Conservation (phyloP, 2,329 filamentous ascomycete genomes). For the Fusarium tjaetaba region DNA sequence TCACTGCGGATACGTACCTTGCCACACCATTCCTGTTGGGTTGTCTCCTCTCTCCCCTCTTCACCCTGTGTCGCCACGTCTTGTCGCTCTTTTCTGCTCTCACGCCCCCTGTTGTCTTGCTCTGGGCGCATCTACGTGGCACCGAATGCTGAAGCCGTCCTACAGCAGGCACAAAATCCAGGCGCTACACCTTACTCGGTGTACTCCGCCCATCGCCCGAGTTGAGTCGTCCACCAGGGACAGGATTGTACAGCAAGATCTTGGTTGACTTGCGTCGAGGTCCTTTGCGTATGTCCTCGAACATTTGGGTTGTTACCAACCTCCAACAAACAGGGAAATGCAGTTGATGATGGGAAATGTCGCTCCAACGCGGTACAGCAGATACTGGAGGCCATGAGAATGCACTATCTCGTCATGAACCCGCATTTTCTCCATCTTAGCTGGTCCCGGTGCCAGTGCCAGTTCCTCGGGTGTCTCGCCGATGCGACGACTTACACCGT, state of each 20-base stretch:
- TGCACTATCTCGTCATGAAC: conserved; percentile 32
- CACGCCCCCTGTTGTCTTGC: conserved; percentile 23
- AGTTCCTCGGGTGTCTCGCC: conserved; percentile 36
- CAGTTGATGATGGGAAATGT: background rate
- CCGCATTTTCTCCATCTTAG: conserved; percentile 26
- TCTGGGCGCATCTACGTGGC: conserved; percentile 25
- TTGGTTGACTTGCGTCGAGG: conserved; percentile 11
- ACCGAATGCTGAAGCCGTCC: conserved; percentile 12
- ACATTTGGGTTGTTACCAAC: background rate
- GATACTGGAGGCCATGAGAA: background rate
- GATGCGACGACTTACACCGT: conserved; percentile 20
- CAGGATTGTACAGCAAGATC: background rate
- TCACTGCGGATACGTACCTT: conserved; percentile 13
- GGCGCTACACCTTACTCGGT: conserved; percentile 12
- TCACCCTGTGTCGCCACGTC: conserved; percentile 27
- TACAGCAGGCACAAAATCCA: background rate
- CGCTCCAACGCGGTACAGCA: background rate
- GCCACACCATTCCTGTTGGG: conserved; percentile 34
- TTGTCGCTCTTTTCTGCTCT: conserved; percentile 1
- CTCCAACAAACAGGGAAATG: background rate
- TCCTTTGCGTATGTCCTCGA: background rate
- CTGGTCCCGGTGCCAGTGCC: conserved; percentile 39
- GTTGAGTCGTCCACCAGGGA: background rate
- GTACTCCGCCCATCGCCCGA: conserved; percentile 4
- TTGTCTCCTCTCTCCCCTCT: conserved; percentile 38